These are phyloP conservation scores for Perkinsus olseni DNA, from an alignment of 169 alveolate species.

Conservation along the genomic window DNA sequence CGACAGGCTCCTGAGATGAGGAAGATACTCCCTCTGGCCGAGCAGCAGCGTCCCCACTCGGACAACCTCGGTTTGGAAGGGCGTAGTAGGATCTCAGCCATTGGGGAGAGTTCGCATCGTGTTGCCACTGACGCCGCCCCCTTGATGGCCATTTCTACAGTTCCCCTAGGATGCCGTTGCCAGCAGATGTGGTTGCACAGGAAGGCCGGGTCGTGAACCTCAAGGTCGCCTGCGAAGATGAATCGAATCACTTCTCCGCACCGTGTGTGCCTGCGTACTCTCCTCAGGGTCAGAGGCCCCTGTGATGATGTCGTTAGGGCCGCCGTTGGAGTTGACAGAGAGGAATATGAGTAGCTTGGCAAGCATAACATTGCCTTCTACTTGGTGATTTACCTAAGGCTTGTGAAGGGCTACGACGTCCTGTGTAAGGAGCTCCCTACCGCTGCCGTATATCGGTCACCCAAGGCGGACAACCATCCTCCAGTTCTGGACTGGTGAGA, in stretches of 20 bases:
- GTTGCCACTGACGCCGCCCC: neutral
- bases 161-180: neutral
- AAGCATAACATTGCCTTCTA: neutral
- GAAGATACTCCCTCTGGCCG: no score
- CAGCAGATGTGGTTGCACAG: neutral
- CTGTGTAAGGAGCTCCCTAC: neutral
- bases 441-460: neutral
- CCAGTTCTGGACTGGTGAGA: neutral
- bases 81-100: neutral
- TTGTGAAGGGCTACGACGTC: neutral
- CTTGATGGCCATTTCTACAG: neutral
- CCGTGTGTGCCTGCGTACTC: neutral
- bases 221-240: neutral
- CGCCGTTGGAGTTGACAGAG: neutral
- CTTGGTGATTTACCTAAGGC: neutral
- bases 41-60: neutral
- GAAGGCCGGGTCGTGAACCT: neutral
- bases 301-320: neutral
- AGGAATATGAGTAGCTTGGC: neutral
- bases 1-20: neutral
- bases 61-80: neutral
- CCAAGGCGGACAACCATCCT: neutral
- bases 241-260: no score
- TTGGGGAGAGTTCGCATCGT: neutral
- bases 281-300: neutral